Evolutionary conservation across 2,329 filamentous ascomycete genomes (phyloP).

Genomic region (Nemania abortiva): DNA sequence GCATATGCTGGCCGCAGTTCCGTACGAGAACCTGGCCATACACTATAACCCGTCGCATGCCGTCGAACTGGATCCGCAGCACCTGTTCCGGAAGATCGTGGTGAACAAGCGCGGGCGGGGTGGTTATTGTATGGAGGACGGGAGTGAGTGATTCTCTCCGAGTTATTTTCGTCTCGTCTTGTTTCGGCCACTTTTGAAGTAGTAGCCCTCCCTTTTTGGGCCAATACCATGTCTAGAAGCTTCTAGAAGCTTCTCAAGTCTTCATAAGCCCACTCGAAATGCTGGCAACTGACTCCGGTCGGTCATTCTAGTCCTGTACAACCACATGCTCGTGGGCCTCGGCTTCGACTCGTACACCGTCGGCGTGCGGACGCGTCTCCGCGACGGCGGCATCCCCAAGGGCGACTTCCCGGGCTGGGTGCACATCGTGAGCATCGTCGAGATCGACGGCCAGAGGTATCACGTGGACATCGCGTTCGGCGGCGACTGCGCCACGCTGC

Average conservation of each 20-base stretch:
- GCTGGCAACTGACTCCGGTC: too few relatives aligned
- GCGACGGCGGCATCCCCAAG: conserved; percentile 54
- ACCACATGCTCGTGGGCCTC: conserved; percentile 63
- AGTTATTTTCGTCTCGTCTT: too few relatives aligned
- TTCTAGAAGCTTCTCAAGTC: too few relatives aligned
- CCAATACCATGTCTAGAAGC: too few relatives aligned
- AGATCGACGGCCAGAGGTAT: conserved; percentile 63
- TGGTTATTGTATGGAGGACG: conserved; percentile 72
- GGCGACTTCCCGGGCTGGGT: conserved; percentile 64
- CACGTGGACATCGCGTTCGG: conserved; percentile 74
- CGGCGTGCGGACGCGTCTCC: conserved; percentile 63
- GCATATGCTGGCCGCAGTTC: conserved; percentile 56
- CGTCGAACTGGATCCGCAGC: conserved; percentile 59
- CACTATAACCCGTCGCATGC: conserved; percentile 61
- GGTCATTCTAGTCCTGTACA: too few relatives aligned
- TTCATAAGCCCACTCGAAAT: too few relatives aligned
- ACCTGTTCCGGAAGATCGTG: conserved; percentile 64
- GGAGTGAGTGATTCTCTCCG: too few relatives aligned
- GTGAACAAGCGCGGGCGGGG: conserved; percentile 58
- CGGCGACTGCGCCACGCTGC: conserved; percentile 68
- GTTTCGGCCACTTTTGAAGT: too few relatives aligned
- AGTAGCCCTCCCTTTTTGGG: too few relatives aligned
- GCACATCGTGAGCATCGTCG: conserved; percentile 73
- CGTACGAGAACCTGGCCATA: conserved; percentile 68
- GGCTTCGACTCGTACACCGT: conserved; percentile 67